These are phyloP conservation scores for Ophiostoma sp. DNA, from an alignment of 2,329 filamentous ascomycete genomes.

Conservation along the genomic window DNA sequence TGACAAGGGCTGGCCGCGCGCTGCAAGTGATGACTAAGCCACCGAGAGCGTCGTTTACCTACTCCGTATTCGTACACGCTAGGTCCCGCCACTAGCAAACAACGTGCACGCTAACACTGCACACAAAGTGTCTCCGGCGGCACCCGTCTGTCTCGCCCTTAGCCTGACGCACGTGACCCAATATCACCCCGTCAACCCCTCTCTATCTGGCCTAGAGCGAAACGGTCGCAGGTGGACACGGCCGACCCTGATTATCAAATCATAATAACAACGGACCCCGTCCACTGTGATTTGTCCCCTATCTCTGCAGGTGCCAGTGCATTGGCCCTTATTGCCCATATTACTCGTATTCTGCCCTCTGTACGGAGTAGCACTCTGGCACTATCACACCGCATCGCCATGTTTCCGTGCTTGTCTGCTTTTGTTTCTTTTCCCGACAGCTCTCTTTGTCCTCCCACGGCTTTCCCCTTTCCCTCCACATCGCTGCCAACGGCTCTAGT, in stretches of 20 bases:
- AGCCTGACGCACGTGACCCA: not conserved
- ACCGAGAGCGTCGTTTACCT: not conserved
- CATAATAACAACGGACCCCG: conserved; percentile 4
- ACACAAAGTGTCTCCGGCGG: not conserved
- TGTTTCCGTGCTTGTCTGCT: not conserved
- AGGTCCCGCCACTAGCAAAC: conserved; percentile 9
- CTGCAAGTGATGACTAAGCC: not conserved
- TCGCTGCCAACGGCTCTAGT: not conserved
- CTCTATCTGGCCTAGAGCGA: conserved; percentile 6
- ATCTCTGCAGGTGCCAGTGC: not conserved
- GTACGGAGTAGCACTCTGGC: not conserved
- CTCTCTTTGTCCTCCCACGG: conserved; percentile 1
- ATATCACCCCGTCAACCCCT: conserved; percentile 9
- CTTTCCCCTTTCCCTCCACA: not conserved
- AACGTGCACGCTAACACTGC: not conserved
- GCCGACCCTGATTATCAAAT: conserved; percentile 9
- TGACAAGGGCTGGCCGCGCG: not conserved
- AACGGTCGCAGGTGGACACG: conserved; percentile 13
- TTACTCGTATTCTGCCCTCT: not conserved
- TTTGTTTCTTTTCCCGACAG: conserved; percentile 6
- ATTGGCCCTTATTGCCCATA: not conserved
- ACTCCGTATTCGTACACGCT: too few relatives aligned
- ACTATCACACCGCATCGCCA: conserved; percentile 9
- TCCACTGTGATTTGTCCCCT: conserved; percentile 5
- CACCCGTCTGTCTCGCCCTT: not conserved